phyloP scores from a whole-genome alignment of 805 yeast genomes.

The Metschnikowia lunata region DNA sequence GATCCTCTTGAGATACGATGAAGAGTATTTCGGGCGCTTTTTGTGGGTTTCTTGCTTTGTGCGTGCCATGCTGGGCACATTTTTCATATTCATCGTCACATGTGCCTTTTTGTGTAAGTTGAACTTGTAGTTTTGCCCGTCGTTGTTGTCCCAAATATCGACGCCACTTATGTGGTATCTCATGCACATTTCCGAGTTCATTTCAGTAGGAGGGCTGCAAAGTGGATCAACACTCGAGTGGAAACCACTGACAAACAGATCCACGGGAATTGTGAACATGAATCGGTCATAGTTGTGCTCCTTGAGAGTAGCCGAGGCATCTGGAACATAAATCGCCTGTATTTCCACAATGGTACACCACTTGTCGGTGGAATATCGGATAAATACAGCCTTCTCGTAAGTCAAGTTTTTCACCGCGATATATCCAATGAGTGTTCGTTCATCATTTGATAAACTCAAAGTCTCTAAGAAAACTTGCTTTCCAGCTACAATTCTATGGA shows the following conservation, averaged over 20 bases:
- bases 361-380: constrained; percentile 70
- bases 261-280: constrained; percentile 54
- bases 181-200: constrained; percentile 48
- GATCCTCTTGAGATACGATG: constrained; percentile 32
- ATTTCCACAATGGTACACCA: constrained; percentile 77
- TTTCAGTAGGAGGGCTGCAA: constrained; percentile 12
- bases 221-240: constrained; percentile 7
- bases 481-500: not conserved
- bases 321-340: constrained; percentile 57
- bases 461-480: constrained; percentile 50
- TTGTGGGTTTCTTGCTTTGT: constrained; percentile 13
- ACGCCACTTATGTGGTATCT: constrained; percentile 44
- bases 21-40: constrained; percentile 35
- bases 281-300: constrained; percentile 64
- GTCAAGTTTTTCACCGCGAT: constrained; percentile 74
- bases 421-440: constrained; percentile 60
- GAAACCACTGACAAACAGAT: constrained; percentile 10
- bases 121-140: constrained; percentile 53
- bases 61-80: constrained; percentile 11
- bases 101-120: constrained; percentile 8
- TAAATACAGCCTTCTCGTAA: constrained; percentile 61
- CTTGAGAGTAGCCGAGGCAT: constrained; percentile 47
- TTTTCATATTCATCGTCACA: not conserved
- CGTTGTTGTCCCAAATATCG: constrained; percentile 80
- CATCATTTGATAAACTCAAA: constrained; percentile 54